phyloP scores from a whole-genome alignment of 495 filamentous ascomycete genomes.

The Neurospora sp. region DNA sequence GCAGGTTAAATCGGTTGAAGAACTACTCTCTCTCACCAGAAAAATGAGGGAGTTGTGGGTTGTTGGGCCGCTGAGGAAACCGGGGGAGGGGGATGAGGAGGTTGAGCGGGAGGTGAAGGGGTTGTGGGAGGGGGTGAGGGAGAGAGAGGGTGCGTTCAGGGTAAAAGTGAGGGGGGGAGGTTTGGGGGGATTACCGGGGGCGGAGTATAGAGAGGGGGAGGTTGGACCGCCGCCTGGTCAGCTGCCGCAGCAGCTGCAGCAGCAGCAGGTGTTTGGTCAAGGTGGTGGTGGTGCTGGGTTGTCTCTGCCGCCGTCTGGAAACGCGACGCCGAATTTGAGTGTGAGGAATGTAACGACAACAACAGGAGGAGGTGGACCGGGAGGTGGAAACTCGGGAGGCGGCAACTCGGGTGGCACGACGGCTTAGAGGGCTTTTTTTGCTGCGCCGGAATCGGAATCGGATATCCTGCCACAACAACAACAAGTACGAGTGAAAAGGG shows the following conservation, averaged over 20 bases:
- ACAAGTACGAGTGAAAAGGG: background rate
- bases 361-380: background rate
- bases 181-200: too few species aligned
- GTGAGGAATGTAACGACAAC: background rate
- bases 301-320: background rate
- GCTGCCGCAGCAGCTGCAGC: too few species aligned
- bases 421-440: background rate
- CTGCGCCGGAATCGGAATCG: background rate
- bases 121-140: slow-evolving; percentile 5
- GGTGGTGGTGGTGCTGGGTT: too few species aligned
- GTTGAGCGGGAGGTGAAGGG: slow-evolving; percentile 18
- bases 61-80: slow-evolving; percentile 26
- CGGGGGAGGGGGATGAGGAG: slow-evolving; percentile 21
- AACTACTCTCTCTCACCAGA: slow-evolving; percentile 21
- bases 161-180: too few species aligned
- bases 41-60: slow-evolving; percentile 34
- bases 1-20: slow-evolving; percentile 22
- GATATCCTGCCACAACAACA: background rate
- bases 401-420: background rate
- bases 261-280: too few species aligned
- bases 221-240: background rate
- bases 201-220: background rate
- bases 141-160: background rate
- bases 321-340: background rate
- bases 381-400: background rate